These are phyloP conservation scores for Diaporthe capsici DNA, from an alignment of 2,329 filamentous ascomycete genomes.

Conservation along the genomic window DNA sequence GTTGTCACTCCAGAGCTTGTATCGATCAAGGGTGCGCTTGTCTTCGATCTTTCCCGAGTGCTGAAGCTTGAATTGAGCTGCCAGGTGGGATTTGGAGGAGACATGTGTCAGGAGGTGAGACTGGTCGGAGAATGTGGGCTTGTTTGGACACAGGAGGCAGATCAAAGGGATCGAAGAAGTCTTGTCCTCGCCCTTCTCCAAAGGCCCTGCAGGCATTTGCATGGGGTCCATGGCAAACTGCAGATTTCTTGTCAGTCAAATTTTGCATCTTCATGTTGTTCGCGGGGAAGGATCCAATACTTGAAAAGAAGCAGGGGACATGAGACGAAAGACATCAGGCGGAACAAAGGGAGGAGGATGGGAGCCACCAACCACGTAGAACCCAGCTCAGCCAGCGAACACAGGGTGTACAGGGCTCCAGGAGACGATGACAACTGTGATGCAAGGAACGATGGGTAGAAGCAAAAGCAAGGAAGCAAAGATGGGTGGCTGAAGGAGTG, in stretches of 20 bases:
- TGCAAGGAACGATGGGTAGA: conserved; percentile 2
- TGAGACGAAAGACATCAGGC: not conserved
- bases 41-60: conserved; percentile 78
- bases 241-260: not conserved
- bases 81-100: conserved; percentile 91
- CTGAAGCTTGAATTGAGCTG: conserved; percentile 85
- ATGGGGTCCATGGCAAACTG: conserved; percentile 35
- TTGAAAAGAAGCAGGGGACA: not conserved
- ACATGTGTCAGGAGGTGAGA: conserved; percentile 95
- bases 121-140: conserved; percentile 86
- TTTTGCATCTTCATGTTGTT: not conserved
- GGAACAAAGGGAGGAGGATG: not conserved
- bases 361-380: conserved; percentile 12
- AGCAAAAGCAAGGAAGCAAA: conserved; percentile 42
- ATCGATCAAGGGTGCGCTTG: conserved; percentile 73
- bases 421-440: not conserved
- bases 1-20: conserved; percentile 82
- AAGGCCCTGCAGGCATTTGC: not conserved
- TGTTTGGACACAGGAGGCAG: conserved; percentile 87
- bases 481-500: conserved; percentile 47
- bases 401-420: not conserved
- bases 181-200: conserved; percentile 25
- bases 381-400: not conserved
- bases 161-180: conserved; percentile 72
- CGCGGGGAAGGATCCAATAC: not conserved